phyloP scores from a whole-genome alignment of 1,284 basidiomycete species.

The Dichomitus squalens region DNA sequence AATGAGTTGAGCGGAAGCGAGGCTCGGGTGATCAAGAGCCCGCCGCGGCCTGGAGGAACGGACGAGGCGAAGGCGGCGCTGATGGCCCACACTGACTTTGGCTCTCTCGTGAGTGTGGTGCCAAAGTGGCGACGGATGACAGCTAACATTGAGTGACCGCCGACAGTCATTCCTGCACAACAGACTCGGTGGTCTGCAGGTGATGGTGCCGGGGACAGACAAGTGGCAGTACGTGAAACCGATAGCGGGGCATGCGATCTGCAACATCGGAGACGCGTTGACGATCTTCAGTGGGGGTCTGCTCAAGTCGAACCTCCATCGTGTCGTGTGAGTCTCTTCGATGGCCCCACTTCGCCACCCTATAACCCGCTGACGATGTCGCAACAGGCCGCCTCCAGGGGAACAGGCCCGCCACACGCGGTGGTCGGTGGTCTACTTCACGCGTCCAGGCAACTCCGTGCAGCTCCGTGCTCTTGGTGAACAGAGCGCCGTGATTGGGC shows the following conservation, averaged over 20 bases:
- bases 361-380: not conserved
- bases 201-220: slow-evolving; percentile 58
- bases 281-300: slow-evolving; percentile 41
- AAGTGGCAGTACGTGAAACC: slow-evolving; percentile 67
- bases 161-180: slow-evolving; percentile 65
- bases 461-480: slow-evolving; percentile 24
- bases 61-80: slow-evolving; percentile 24
- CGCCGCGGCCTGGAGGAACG: slow-evolving; percentile 12
- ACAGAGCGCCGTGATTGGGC: slow-evolving; percentile 27
- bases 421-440: slow-evolving; percentile 29
- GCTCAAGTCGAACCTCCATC: slow-evolving; percentile 38
- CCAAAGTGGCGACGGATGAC: not conserved
- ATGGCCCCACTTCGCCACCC: not conserved
- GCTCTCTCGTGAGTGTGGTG: slow-evolving; percentile 27
- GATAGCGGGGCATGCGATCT: slow-evolving; percentile 34
- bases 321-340: slow-evolving; percentile 32
- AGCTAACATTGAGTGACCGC: not conserved
- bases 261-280: slow-evolving; percentile 41
- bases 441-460: slow-evolving; percentile 29
- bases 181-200: slow-evolving; percentile 69
- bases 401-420: slow-evolving; percentile 33
- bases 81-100: slow-evolving; percentile 38
- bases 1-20: slow-evolving; percentile 17
- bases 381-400: slow-evolving; percentile 29
- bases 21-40: slow-evolving; percentile 33